A percentile compares a stretch with the other conserved stretches of the same genome.
These are phyloP conservation scores for Aspergillus thermomutatus DNA, from an alignment of 2,329 filamentous ascomycete genomes.

Conservation along the genomic window DNA sequence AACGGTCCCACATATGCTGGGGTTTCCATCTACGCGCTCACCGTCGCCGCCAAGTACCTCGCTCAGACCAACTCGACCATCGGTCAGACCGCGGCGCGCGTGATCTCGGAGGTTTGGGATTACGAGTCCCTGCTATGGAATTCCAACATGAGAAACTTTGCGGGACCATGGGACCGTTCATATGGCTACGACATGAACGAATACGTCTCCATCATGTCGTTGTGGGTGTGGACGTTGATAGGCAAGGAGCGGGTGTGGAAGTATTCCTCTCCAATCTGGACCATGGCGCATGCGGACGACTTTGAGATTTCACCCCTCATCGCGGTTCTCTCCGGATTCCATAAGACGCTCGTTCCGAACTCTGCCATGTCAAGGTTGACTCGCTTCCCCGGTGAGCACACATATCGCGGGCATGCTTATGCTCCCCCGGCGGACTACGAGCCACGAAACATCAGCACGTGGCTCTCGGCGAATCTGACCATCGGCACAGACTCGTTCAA, in stretches of 20 bases:
- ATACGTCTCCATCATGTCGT: slow-evolving; percentile 56
- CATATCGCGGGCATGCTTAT: slow-evolving; percentile 51
- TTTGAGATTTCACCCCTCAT: slow-evolving; percentile 58
- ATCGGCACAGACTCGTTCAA: slow-evolving; percentile 60
- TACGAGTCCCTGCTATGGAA: slow-evolving; percentile 55
- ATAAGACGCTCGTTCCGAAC: slow-evolving; percentile 38
- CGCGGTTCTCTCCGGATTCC: slow-evolving; percentile 52
- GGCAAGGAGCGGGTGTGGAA: slow-evolving; percentile 21
- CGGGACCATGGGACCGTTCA: slow-evolving; percentile 62
- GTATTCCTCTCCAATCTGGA: slow-evolving; percentile 38
- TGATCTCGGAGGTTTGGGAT: slow-evolving; percentile 55
- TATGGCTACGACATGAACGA: slow-evolving; percentile 64
- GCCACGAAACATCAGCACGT: slow-evolving; percentile 58
- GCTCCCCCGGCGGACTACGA: slow-evolving; percentile 58
- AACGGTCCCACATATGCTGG: slow-evolving; percentile 63
- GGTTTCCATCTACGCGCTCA: slow-evolving; percentile 57
- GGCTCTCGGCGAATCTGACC: slow-evolving; percentile 55
- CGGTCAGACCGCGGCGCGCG: slow-evolving; percentile 48
- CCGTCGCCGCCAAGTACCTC: slow-evolving; percentile 57
- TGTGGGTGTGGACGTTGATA: slow-evolving; percentile 56
- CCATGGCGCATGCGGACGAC: slow-evolving; percentile 59
- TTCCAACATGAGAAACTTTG: slow-evolving; percentile 57
- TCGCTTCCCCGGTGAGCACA: slow-evolving; percentile 53
- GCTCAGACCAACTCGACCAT: slow-evolving; percentile 53
- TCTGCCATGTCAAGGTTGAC: slow-evolving; percentile 28